A percentile compares a stretch with the other conserved stretches of the same genome.
phyloP scores from a whole-genome alignment of 2,329 filamentous ascomycete species.

The Phyllosticta citriasiana region DNA sequence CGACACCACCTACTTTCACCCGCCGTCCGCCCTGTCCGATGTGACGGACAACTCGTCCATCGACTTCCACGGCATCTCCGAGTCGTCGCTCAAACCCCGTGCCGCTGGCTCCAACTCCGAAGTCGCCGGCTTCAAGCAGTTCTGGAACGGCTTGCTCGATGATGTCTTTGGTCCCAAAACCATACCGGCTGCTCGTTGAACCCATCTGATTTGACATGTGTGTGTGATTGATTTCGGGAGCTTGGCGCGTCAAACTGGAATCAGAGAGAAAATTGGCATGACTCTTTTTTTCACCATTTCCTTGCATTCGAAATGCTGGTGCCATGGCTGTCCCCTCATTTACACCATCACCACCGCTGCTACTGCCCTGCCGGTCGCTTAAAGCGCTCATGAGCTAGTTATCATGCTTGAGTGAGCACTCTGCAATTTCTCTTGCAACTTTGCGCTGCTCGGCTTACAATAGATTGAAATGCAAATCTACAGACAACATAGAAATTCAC shows the following conservation, averaged over 20 bases:
- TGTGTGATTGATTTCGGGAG: not conserved
- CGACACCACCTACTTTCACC: slow-evolving; percentile 37
- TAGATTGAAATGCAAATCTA: not conserved
- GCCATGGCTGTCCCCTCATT: not conserved
- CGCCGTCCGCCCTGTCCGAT: slow-evolving; percentile 44
- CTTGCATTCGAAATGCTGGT: not conserved
- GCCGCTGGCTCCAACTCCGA: not conserved
- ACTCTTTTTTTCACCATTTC: not conserved
- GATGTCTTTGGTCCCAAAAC: slow-evolving; percentile 35
- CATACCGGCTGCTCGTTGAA: not conserved
- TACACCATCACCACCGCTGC: not conserved
- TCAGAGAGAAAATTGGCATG: not conserved
- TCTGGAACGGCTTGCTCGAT: slow-evolving; percentile 34
- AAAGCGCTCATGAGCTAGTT: not conserved
- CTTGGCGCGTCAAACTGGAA: not conserved
- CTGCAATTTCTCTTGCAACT: not conserved
- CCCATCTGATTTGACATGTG: not conserved
- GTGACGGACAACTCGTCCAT: slow-evolving; percentile 31
- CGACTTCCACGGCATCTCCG: slow-evolving; percentile 39
- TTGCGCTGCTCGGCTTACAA: not conserved
- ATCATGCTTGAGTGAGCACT: not conserved
- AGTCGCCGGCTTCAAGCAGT: not conserved
- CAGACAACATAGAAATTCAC: not conserved
- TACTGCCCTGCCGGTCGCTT: not conserved
- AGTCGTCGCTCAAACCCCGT: not conserved